Evolutionary conservation across 768 basidiomycete species (phyloP).

Genomic region (Amanita fuliginea): DNA sequence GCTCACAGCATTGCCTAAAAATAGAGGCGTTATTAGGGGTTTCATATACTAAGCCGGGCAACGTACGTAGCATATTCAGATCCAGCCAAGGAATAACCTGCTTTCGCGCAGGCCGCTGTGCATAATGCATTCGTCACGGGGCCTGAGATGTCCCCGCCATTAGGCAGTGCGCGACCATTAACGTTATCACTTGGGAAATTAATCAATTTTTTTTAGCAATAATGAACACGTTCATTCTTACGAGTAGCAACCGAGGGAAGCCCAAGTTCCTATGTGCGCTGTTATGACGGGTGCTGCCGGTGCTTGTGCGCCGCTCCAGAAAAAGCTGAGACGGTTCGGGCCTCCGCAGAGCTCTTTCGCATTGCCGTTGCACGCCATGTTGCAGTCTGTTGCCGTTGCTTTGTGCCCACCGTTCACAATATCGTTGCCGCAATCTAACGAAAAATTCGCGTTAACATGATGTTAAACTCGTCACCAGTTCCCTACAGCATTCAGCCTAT

Average conservation of each 20-base stretch:
- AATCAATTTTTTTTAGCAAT: too few species aligned
- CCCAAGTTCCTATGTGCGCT: conserved; percentile 41
- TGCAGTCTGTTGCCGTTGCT: conserved; percentile 42
- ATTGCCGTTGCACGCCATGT: conserved; percentile 51
- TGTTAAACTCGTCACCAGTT: conserved; percentile 1
- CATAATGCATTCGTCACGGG: too few species aligned
- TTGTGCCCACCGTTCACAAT: conserved; percentile 34
- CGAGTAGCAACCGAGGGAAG: conserved; percentile 68
- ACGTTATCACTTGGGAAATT: too few species aligned
- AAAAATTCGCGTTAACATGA: conserved; percentile 3
- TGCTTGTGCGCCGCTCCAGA: conserved; percentile 38
- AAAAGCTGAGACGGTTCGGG: conserved; percentile 47
- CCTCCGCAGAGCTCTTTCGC: conserved; percentile 50
- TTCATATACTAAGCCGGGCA: too few species aligned
- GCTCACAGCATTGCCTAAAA: too few species aligned
- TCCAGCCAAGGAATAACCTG: too few species aligned
- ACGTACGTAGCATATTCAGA: too few species aligned
- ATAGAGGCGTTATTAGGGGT: too few species aligned
- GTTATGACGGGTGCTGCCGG: conserved; percentile 30
- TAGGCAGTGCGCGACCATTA: too few species aligned
- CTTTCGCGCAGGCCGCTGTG: too few species aligned
- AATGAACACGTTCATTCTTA: conserved; percentile 15
- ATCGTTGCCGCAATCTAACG: conserved; percentile 54
- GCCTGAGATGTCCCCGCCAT: too few species aligned
- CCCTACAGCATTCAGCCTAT: conserved; percentile 42